phyloP scores from a whole-genome alignment of 768 basidiomycete genomes.

The Pulveroboletus sp. region DNA sequence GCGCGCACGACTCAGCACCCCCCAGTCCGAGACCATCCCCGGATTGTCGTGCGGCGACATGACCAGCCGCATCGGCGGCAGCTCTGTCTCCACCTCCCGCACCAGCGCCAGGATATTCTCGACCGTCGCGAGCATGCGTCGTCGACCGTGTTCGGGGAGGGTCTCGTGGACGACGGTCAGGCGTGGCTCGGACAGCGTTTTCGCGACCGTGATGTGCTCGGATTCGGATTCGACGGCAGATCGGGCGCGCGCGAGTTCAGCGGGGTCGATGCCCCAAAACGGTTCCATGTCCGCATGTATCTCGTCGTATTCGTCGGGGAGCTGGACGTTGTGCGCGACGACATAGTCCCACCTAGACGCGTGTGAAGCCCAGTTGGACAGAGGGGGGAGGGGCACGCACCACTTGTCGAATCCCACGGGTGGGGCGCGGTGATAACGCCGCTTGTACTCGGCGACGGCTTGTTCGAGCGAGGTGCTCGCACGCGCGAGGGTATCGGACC shows the following conservation, averaged over 20 bases:
- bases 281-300: constrained; percentile 37
- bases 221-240: constrained; percentile 16
- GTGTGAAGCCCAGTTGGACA: no score
- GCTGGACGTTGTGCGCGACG: constrained; percentile 34
- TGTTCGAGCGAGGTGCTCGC: constrained; percentile 37
- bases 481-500: constrained; percentile 33
- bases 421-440: constrained; percentile 33
- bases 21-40: constrained; percentile 27
- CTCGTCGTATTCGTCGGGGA: constrained; percentile 49
- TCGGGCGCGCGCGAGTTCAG: constrained; percentile 18
- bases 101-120: constrained; percentile 23
- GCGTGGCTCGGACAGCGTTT: constrained; percentile 5
- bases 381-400: constrained; percentile 18
- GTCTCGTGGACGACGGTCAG: constrained; percentile 17
- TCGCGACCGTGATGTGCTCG: constrained; percentile 24
- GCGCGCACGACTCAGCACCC: no score
- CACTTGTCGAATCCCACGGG: constrained; percentile 44
- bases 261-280: constrained; percentile 37
- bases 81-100: constrained; percentile 21
- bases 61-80: no score
- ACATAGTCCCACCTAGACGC: constrained; percentile 41
- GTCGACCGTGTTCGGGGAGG: constrained; percentile 1
- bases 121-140: background rate
- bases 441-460: constrained; percentile 38
- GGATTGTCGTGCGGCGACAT: no score